phyloP scores from a whole-genome alignment of 495 filamentous ascomycete species.

The Penicillium longicatenatum region DNA sequence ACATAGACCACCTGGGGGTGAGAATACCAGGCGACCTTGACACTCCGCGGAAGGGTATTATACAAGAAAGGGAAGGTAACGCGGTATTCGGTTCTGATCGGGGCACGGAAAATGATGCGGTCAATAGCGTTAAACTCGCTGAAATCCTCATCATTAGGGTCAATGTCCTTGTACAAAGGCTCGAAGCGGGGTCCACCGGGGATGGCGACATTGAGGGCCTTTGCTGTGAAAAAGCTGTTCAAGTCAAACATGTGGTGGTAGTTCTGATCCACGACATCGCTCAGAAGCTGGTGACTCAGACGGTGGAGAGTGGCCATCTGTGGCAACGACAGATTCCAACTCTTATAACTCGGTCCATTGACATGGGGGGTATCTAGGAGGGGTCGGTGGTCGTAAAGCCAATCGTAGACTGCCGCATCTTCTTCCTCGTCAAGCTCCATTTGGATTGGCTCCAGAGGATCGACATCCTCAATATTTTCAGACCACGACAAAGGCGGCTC shows the following conservation, averaged over 20 bases:
- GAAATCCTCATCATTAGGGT: slow-evolving; percentile 99
- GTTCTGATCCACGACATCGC: slow-evolving; percentile 92
- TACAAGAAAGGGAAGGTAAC: slow-evolving; percentile 95
- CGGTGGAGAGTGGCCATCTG: slow-evolving; percentile 97
- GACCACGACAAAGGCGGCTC: slow-evolving; percentile 97
- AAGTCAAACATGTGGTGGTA: slow-evolving; percentile 98
- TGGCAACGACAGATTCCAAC: slow-evolving; percentile 89
- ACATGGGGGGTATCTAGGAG: slow-evolving; percentile 90
- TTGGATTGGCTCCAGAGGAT: slow-evolving; percentile 96
- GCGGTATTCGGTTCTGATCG: slow-evolving; percentile 93
- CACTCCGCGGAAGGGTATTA: slow-evolving; percentile 93
- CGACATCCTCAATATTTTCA: slow-evolving; percentile 98
- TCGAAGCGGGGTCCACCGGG: slow-evolving; percentile 97
- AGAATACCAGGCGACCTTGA: slow-evolving; percentile 91
- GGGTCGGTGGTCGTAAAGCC: slow-evolving; percentile 97
- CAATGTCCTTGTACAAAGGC: slow-evolving; percentile 97
- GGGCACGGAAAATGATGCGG: slow-evolving; percentile 96
- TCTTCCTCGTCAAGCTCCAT: slow-evolving; percentile 98
- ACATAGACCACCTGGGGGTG: slow-evolving; percentile 92
- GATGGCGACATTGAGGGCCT: slow-evolving; percentile 95
- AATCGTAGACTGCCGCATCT: slow-evolving; percentile 87
- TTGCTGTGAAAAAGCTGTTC: slow-evolving; percentile 93
- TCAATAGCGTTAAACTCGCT: slow-evolving; percentile 99
- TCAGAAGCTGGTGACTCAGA: slow-evolving; percentile 86
- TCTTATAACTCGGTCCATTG: slow-evolving; percentile 95